Conservation (phyloP, 352 stramenopile genomes). For the Phytophthora foliorum region DNA sequence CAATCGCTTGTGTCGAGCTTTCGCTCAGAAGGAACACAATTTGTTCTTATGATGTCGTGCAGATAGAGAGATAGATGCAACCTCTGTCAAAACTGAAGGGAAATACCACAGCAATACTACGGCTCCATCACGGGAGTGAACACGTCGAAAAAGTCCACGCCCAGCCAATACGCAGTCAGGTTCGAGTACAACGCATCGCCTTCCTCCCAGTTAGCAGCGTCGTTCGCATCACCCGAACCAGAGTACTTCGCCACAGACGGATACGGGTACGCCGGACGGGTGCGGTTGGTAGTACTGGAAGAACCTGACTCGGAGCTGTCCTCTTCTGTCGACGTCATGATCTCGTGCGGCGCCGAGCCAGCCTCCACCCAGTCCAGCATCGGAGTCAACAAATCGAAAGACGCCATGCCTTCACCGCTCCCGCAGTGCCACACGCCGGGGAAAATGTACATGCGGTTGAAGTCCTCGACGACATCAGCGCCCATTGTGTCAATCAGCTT, state of each 20-base stretch:
- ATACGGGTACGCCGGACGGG: slow-evolving; percentile 38
- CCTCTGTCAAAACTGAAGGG: not conserved
- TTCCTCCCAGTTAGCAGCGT: slow-evolving; percentile 34
- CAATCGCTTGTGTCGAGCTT: too few relatives aligned
- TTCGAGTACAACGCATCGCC: slow-evolving; percentile 43
- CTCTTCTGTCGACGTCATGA: slow-evolving; percentile 36
- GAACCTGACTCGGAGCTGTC: slow-evolving; percentile 17
- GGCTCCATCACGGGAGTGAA: slow-evolving; percentile 34
- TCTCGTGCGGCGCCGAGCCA: slow-evolving; percentile 33
- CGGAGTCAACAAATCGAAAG: slow-evolving; percentile 46
- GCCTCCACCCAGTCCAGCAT: slow-evolving; percentile 52
- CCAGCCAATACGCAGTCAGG: slow-evolving; percentile 36
- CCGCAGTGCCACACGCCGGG: slow-evolving; percentile 53
- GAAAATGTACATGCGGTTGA: slow-evolving; percentile 52
- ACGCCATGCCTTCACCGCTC: slow-evolving; percentile 44
- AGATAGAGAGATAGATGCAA: not conserved
- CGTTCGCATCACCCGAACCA: slow-evolving; percentile 31
- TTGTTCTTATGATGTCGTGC: too few relatives aligned
- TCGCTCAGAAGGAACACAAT: too few relatives aligned
- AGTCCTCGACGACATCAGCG: slow-evolving; percentile 28
- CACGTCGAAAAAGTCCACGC: slow-evolving; percentile 35
- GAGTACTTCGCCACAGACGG: slow-evolving; percentile 40
- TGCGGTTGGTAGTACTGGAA: slow-evolving; percentile 26
- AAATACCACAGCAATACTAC: not conserved
- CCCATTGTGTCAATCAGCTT: slow-evolving; percentile 42